Evolutionary conservation across 768 basidiomycete species (phyloP), one percentile per base, ranked within the genome.

Genomic region (Coprinellus aureogranulatus): DNA sequence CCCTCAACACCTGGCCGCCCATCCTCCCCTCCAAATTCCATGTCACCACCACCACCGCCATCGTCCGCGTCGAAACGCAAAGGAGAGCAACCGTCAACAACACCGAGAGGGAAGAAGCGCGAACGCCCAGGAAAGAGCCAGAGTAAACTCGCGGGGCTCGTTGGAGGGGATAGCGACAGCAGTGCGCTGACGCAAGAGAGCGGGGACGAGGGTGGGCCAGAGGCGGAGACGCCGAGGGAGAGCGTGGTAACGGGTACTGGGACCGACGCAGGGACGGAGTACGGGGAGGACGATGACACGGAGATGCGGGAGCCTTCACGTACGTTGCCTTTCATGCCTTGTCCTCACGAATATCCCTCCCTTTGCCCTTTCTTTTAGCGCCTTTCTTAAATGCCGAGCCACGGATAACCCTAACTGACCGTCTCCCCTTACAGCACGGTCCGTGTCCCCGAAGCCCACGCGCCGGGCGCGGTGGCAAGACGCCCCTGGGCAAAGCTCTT

Each of bases 111-210:
- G 4, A 76, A 74, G 62, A 77, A 72, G 31, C 77, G 78, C 42
- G 34, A 34, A 34, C 34, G 34, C 34, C 34, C 34, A 34, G 74
- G 77, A 23, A 79, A 75, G 59, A 82, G 80, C 23, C 84, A 83
- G 62, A 77, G 82, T 6, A 82, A 85, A 56, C 74, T 87, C 72
- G 88, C 89, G 0, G 89, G 89, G 0, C 70, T 91, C n/a, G 82
- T 91, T 2, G 85, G 83, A 14, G 90, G 90, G 1, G 89, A 92
- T 65, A 92, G 90, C 65, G 90, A 92, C 61, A 90, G 88, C 64
- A 92, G 90, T 61, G 90, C 88, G 26, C 68, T 92, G 64, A 92
- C 90, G 3, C 85, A 89, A 67, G 89, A 92, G 69, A 91, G 89
- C 59, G 89, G 85, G 6, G 90, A 92, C 55, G 90, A 92, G 65